Evolutionary conservation across 192 early-diverging fungal species (phyloP), one percentile per base, ranked within the genome.

Genomic region (Mortierella claussenii): DNA sequence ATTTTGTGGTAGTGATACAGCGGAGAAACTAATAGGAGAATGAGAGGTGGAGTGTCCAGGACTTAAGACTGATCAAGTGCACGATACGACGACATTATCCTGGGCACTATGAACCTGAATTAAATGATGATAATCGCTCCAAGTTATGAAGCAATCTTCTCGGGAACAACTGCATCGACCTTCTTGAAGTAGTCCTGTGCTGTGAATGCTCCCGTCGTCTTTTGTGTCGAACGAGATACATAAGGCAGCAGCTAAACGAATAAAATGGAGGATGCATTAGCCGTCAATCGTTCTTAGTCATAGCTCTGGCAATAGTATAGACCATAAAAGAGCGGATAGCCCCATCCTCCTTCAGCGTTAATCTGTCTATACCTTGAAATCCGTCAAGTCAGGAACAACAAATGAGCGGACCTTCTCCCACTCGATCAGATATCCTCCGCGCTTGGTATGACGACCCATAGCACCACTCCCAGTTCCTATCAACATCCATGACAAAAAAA

Each of bases 401-500:
- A 86, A 89, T 2, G 83, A 81, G 56, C 88, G 83, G 33, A 89
- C 88, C 48, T 84, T 87, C 32, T 78, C 69, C 79, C 79, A 85
- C 46, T 89, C 87, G 46, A 89, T 70, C 32, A 75, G 50, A 64
- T 89, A 89, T 26, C 88, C 85, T 62, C 88, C 88, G 21, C 76
- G 74, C 66, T 82, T 89, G 30, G 85, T 89, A 28, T 89, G 87
- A 37, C 81, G 69, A 80, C 87, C 87, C 87, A 87, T 89, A 31
- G 87, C 78, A 75, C 87, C 87, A 31, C 82, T 78, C 27, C 87
- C 82, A 40, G 87, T 89, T 73, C 86, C 86, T 87, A 51, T 20
- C 1, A 32, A 28, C 4, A 15, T 28, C 46, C 46, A 32, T 28
- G 15, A 33, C n/a, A 13, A 24, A 55, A 30, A 23, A 26, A 27